These are phyloP conservation scores for Vaccinium myrtillus DNA, from an alignment of 148 eudicot genomes.

Conservation along the genomic window DNA sequence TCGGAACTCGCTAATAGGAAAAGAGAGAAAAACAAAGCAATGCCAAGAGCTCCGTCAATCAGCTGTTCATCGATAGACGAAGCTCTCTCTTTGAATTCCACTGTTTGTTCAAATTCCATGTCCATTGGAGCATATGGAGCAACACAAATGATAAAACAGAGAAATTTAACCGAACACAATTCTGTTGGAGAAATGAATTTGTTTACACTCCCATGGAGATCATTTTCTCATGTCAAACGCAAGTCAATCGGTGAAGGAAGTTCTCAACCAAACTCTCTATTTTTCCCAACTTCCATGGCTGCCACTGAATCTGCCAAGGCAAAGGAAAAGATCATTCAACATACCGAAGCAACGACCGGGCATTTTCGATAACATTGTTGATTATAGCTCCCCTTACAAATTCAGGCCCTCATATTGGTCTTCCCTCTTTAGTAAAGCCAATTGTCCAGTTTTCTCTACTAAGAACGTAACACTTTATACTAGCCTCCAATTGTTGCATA, in stretches of 20 bases:
- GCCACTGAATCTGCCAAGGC: constrained; percentile 79
- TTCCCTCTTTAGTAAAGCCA: not conserved
- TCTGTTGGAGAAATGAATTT: constrained; percentile 41
- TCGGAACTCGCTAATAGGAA: no score
- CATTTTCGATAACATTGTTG: constrained; percentile 37
- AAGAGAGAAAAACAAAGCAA: no score
- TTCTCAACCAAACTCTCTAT: constrained; percentile 27
- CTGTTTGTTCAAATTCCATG: constrained; percentile 7
- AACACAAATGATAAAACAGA: constrained; percentile 24
- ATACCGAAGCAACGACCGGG: constrained; percentile 58
- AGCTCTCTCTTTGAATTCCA: not conserved
- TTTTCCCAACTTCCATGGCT: constrained; percentile 72
- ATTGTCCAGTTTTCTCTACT: no score
- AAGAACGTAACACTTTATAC: no score
- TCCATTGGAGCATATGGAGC: constrained; percentile 11
- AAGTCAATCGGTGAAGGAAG: constrained; percentile 37
- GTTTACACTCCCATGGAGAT: constrained; percentile 58
- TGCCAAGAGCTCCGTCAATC: not conserved
- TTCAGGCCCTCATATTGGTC: constrained; percentile 43
- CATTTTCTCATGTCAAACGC: constrained; percentile 47
- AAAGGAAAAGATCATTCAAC: constrained; percentile 66
- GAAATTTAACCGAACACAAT: constrained; percentile 30
- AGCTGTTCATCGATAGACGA: not conserved
- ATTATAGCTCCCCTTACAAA: constrained; percentile 38
- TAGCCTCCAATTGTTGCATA: no score